Percentiles rank a stretch among this genome's conserved stretches.
phyloP scores from a whole-genome alignment of 78 protist species.

The Emiliania huxleyi region DNA sequence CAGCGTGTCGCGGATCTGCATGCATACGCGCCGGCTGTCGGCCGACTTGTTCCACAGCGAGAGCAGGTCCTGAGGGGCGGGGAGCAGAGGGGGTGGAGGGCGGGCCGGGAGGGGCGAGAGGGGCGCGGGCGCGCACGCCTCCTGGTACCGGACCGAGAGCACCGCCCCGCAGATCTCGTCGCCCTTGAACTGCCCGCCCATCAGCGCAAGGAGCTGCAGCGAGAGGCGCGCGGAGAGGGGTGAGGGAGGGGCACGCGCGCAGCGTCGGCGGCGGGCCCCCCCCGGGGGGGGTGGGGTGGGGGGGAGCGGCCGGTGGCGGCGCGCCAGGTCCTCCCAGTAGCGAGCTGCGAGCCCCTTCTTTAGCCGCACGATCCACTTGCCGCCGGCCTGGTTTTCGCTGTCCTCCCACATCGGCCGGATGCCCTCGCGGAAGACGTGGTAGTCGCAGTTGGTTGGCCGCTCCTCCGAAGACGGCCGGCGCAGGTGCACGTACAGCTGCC shows the following conservation, averaged over 20 bases:
- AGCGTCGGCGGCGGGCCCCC: too few relatives aligned
- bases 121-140: too few relatives aligned
- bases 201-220: background rate
- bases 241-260: background rate
- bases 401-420: constrained; percentile 42
- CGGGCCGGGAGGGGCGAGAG: too few relatives aligned
- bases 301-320: too few relatives aligned
- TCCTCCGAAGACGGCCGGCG: background rate
- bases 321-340: constrained; percentile 17
- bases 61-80: background rate
- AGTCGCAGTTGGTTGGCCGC: background rate
- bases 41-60: background rate
- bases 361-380: constrained; percentile 36
- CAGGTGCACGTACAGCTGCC: constrained; percentile 10
- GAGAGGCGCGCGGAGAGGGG: background rate
- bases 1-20: background rate
- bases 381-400: background rate
- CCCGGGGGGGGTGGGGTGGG: too few relatives aligned
- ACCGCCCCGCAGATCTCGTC: constrained; percentile 7
- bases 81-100: too few relatives aligned
- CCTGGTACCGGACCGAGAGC: background rate
- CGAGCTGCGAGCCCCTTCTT: background rate
- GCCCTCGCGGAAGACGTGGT: constrained; percentile 17
- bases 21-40: background rate
- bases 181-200: background rate